Percentiles rank a stretch among this genome's conserved stretches.
These are phyloP conservation scores for Fusarium cyanostomum DNA, from an alignment of 2,329 filamentous ascomycete species.

Conservation along the genomic window DNA sequence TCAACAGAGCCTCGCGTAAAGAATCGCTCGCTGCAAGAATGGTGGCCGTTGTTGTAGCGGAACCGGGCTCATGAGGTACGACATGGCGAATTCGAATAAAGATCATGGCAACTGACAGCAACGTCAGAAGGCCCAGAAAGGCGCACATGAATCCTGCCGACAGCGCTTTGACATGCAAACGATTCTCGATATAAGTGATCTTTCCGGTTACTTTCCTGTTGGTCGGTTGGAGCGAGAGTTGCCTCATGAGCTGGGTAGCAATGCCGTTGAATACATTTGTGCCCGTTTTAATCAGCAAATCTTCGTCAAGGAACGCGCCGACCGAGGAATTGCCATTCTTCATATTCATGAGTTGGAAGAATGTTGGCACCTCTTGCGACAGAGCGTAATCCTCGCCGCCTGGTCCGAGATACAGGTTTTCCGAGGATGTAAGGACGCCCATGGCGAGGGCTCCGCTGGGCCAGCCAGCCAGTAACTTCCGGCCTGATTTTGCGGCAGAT, in stretches of 20 bases:
- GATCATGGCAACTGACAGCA: conserved; percentile 23
- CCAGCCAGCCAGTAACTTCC: conserved; percentile 16
- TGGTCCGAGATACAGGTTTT: conserved; percentile 24
- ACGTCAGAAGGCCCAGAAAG: conserved; percentile 17
- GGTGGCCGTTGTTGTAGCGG: conserved; percentile 19
- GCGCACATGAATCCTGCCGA: conserved; percentile 27
- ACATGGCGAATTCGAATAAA: conserved; percentile 24
- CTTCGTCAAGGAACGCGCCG: conserved; percentile 21
- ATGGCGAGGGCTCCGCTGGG: conserved; percentile 23
- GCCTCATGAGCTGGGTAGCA: conserved; percentile 21
- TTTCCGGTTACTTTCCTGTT: conserved; percentile 11
- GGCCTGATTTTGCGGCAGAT: not conserved
- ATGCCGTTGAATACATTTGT: conserved; percentile 26
- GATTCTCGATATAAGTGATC: conserved; percentile 21
- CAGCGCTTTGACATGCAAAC: conserved; percentile 23
- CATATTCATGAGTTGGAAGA: conserved; percentile 43
- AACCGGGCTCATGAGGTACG: conserved; percentile 22
- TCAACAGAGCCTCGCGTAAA: conserved; percentile 15
- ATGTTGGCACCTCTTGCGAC: conserved; percentile 35
- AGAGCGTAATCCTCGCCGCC: conserved; percentile 33
- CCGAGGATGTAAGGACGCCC: conserved; percentile 18
- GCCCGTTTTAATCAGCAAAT: conserved; percentile 21
- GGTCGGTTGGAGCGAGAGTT: conserved; percentile 20
- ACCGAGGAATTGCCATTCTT: conserved; percentile 20
- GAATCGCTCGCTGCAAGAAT: conserved; percentile 22